Evolutionary conservation across 139 green algal genomes (phyloP).

Genomic region (Chlamydomonas sphaeroides): DNA sequence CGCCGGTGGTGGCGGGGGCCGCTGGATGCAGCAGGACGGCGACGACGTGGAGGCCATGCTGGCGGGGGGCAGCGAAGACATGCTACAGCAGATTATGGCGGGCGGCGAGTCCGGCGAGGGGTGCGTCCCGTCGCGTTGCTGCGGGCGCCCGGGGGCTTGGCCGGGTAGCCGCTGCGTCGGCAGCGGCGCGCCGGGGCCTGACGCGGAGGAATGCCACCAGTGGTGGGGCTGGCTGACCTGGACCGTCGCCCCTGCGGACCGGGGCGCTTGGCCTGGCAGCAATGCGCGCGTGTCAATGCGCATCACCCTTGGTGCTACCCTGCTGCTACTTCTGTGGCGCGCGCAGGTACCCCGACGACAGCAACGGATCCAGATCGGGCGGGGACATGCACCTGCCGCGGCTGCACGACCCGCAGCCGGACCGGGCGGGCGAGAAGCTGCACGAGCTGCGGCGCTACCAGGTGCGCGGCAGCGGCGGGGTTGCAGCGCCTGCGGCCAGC

Average conservation of each 20-base stretch:
- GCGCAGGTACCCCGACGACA: not conserved
- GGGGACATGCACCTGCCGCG: not conserved
- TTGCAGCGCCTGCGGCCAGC: no score
- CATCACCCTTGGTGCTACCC: no score
- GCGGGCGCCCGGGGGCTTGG: no score
- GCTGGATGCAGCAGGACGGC: constrained; percentile 30
- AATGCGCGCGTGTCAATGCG: no score
- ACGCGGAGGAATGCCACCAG: no score
- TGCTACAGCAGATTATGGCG: not conserved
- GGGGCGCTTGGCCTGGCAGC: no score
- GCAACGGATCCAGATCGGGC: not conserved
- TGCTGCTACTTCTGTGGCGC: not conserved
- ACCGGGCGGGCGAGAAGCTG: not conserved
- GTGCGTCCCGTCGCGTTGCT: no score
- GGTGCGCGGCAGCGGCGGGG: not conserved
- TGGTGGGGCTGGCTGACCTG: no score
- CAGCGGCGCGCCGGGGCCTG: not conserved
- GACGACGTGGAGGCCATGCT: constrained; percentile 11
- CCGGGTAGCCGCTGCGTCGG: no score
- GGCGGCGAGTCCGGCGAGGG: no score
- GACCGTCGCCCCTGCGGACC: no score
- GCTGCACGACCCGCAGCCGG: not conserved
- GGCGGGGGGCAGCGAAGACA: not conserved
- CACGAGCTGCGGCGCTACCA: constrained; percentile 8
- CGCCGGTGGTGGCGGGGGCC: not conserved